Conservation (phyloP, 2,329 filamentous ascomycete genomes). For the Diplodia corticola region DNA sequence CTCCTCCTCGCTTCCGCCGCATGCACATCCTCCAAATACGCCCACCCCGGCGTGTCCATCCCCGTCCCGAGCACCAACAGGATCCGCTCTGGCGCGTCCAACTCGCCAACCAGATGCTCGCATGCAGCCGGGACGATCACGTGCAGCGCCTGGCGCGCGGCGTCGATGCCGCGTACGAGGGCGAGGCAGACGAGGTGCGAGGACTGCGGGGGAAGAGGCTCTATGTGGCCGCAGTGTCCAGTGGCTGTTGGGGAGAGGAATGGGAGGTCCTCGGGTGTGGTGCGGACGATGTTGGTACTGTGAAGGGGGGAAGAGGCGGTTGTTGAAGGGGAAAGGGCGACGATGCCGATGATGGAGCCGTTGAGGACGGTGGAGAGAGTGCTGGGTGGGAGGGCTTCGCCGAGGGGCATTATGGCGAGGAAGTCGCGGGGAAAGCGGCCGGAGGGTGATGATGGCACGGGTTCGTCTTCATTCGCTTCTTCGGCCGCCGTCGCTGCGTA, state of each 20-base stretch:
- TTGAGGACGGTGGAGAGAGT: slow-evolving; percentile 67
- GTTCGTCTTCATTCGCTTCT: not conserved
- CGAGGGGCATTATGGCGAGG: slow-evolving; percentile 67
- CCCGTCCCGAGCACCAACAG: slow-evolving; percentile 36
- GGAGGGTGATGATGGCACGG: not conserved
- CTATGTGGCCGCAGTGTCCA: slow-evolving; percentile 45
- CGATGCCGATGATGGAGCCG: slow-evolving; percentile 68
- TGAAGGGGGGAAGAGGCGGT: slow-evolving; percentile 49
- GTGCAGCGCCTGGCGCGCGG: slow-evolving; percentile 56
- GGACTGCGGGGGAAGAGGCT: slow-evolving; percentile 58
- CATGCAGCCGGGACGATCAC: slow-evolving; percentile 62
- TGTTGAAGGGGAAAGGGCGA: slow-evolving; percentile 35
- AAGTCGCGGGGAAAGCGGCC: slow-evolving; percentile 58
- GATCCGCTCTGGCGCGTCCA: slow-evolving; percentile 33
- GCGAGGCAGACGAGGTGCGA: slow-evolving; percentile 64
- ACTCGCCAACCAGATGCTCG: slow-evolving; percentile 27
- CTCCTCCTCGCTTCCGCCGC: not conserved
- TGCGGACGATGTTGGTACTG: slow-evolving; percentile 23
- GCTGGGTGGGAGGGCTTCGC: slow-evolving; percentile 60
- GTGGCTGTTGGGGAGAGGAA: slow-evolving; percentile 56
- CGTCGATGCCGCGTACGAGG: slow-evolving; percentile 70
- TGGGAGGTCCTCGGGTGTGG: slow-evolving; percentile 57
- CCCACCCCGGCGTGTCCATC: slow-evolving; percentile 37
- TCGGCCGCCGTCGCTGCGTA: slow-evolving; percentile 50
- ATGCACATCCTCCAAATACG: slow-evolving; percentile 36